Evolutionary conservation across 805 yeast genomes (phyloP).

Genomic region (Pichia pseudocactophila): DNA sequence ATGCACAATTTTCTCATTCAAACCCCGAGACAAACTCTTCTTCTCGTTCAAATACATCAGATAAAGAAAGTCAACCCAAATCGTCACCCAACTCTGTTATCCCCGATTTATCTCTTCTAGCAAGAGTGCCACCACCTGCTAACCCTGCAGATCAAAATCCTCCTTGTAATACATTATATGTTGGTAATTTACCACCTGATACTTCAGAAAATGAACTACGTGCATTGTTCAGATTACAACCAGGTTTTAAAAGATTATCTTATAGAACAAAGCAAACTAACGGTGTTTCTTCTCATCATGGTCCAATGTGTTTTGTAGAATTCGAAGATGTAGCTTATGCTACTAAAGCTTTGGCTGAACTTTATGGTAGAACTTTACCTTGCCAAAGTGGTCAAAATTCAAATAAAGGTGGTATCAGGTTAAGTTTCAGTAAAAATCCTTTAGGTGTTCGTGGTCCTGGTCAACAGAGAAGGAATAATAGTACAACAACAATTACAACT

Average conservation of each 20-base stretch:
- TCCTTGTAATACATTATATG: conserved; percentile 94
- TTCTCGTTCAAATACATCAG: conserved; percentile 8
- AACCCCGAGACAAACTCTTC: no score
- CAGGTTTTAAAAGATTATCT: conserved; percentile 86
- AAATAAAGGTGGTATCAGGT: conserved; percentile 83
- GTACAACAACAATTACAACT: neutral
- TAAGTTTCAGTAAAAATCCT: conserved; percentile 93
- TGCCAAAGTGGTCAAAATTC: conserved; percentile 46
- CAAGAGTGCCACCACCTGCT: conserved; percentile 84
- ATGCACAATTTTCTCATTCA: no score
- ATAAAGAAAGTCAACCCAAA: no score
- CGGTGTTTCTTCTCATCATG: conserved; percentile 46
- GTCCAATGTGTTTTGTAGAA: conserved; percentile 99
- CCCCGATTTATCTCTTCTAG: conserved; percentile 62
- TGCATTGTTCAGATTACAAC: conserved; percentile 76
- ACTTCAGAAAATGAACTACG: conserved; percentile 91
- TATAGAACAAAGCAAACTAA: conserved; percentile 64
- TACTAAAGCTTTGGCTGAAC: conserved; percentile 84
- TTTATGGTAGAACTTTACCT: conserved; percentile 87
- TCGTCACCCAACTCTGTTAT: conserved; percentile 15
- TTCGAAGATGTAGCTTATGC: conserved; percentile 94
- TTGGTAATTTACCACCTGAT: conserved; percentile 95
- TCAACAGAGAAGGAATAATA: conserved; percentile 24
- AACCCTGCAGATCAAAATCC: conserved; percentile 99
- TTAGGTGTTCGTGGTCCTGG: conserved; percentile 81